Conservation (phyloP, 257 asterid species). For the Solanum okadae region DNA sequence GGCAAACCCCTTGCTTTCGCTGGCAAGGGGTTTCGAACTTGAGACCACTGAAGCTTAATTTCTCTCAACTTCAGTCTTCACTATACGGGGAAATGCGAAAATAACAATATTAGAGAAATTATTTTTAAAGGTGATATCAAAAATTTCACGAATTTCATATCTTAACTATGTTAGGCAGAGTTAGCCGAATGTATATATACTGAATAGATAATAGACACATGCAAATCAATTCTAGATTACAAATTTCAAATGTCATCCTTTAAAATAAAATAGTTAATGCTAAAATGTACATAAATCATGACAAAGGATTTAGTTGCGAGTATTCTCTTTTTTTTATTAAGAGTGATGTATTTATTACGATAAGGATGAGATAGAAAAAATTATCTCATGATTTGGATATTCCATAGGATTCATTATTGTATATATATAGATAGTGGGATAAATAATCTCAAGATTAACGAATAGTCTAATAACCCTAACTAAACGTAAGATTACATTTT, state of each 20-base stretch:
- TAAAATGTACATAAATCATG: not conserved
- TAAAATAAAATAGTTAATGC: too few species aligned
- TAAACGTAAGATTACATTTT: not conserved
- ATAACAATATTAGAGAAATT: not conserved
- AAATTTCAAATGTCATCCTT: not conserved
- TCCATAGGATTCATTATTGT: not conserved
- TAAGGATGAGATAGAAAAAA: not conserved
- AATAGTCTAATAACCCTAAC: not conserved
- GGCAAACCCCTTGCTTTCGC: too few species aligned
- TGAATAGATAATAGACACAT: rapidly evolving
- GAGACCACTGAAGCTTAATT: too few species aligned
- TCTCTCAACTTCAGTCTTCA: not conserved
- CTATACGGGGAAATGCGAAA: not conserved
- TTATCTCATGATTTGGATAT: not conserved
- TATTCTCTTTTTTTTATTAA: not conserved
- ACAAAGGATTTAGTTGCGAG: not conserved
- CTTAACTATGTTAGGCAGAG: not conserved
- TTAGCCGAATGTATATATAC: not conserved
- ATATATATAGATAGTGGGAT: not conserved
- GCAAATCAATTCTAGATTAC: not conserved
- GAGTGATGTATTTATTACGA: not conserved
- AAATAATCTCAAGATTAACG: not conserved
- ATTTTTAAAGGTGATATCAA: rapidly evolving
- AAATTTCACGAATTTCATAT: not conserved
- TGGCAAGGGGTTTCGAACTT: too few species aligned